Evolutionary conservation across 2,329 filamentous ascomycete species (phyloP), one percentile per base, ranked within the genome.

Genomic region (Juglanconis sp.): DNA sequence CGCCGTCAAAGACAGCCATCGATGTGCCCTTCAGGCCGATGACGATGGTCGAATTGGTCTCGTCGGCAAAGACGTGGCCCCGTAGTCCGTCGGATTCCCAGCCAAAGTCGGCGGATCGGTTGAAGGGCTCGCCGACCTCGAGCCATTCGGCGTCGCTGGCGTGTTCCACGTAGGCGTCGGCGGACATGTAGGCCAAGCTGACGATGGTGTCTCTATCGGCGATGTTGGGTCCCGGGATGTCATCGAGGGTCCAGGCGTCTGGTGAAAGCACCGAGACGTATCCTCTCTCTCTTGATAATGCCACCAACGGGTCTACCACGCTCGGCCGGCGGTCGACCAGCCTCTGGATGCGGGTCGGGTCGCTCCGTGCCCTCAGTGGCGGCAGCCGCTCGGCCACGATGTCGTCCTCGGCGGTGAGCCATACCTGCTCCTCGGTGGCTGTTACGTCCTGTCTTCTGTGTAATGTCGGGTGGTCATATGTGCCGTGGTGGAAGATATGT

Each of bases 11-110:
- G 3, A 98, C 87, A 11, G 95, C 94, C 2, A 89, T 86, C 1
- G 88, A 91, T 0, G 93, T 97, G 57, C 94, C 95, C 76, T 99
- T 99, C 59, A 99, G 76, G 5, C 92, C 93, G 65, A 98, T 95
- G 47, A 98, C 87, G 56, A 98, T 82, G 1, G 94, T 98, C 40
- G 85, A 85, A 73, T 98, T 97, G 44, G 77, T 84, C 68, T 92
- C 86, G 69, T 98, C 92, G 15, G 90, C 89, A 76, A 94, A 98
- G 59, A 99, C 87, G 73, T 99, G 95, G 2, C 95, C 95, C 59
- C 94, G 87, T 32, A 98, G 81, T 3, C 94, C 94, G 72, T 98
- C 93, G 40, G 79, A 79, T 72, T 96, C 86, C 95, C 95, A 98
- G 49, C 95, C 95, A 76, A 98, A 98, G 70, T 93, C 91, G 57